These are phyloP conservation scores for Termitomyces sp. DNA, from an alignment of 768 basidiomycete species.

Conservation along the genomic window DNA sequence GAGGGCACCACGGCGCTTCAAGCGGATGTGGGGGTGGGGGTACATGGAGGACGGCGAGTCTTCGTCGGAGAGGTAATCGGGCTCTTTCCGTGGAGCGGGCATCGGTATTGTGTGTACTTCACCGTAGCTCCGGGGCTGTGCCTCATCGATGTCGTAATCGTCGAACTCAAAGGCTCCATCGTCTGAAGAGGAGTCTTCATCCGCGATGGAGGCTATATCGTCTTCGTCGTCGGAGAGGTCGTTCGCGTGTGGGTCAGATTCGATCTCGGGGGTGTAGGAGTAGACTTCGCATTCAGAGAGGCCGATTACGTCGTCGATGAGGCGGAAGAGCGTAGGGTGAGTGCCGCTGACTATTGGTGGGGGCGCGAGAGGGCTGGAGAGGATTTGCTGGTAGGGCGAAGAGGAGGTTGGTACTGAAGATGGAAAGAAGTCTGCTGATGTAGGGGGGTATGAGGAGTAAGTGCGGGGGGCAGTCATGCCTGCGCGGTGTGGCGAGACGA, in stretches of 20 bases:
- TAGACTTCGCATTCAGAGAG: slow-evolving; percentile 94
- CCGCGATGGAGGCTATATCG: slow-evolving; percentile 61
- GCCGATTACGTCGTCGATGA: slow-evolving; percentile 88
- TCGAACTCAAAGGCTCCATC: slow-evolving; percentile 78
- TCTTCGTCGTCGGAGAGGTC: slow-evolving; percentile 80
- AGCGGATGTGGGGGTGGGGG: slow-evolving; percentile 36
- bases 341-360: slow-evolving; percentile 78
- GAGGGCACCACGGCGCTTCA: slow-evolving; percentile 72
- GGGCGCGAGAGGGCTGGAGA: slow-evolving; percentile 65
- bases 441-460: slow-evolving; percentile 85
- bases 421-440: slow-evolving; percentile 70
- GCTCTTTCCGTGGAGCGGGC: slow-evolving; percentile 37
- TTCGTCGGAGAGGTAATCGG: slow-evolving; percentile 36
- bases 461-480: slow-evolving; percentile 71
- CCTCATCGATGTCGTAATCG: slow-evolving; percentile 73
- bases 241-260: slow-evolving; percentile 91
- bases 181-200: slow-evolving; percentile 73
- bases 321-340: slow-evolving; percentile 84
- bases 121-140: slow-evolving; percentile 37
- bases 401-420: slow-evolving; percentile 72
- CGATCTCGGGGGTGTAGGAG: slow-evolving; percentile 89
- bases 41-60: slow-evolving; percentile 39
- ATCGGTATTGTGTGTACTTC: slow-evolving; percentile 38
- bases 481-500: slow-evolving; percentile 69
- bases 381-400: slow-evolving; percentile 58